A percentile compares a stretch with the other conserved stretches of the same genome.
Evolutionary conservation across 805 yeast species (phyloP).

Genomic region (Tetrapisispora arboricola): DNA sequence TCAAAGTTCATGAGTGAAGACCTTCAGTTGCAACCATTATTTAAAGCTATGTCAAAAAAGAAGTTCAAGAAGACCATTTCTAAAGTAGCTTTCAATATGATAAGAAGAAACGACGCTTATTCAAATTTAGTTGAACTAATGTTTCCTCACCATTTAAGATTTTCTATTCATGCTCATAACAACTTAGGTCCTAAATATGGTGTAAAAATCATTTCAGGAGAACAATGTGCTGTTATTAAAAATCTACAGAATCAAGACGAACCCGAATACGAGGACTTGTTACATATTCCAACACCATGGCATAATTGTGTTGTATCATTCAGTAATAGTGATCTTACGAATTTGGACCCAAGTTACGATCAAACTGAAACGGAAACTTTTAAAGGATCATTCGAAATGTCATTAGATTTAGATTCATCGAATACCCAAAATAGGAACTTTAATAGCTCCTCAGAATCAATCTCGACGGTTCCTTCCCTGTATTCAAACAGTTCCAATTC

Average conservation of each 20-base stretch:
- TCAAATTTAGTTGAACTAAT: conserved; percentile 50
- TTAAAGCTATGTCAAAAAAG: conserved; percentile 34
- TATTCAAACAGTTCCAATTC: background rate
- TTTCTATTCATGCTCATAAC: conserved; percentile 53
- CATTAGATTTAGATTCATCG: background rate
- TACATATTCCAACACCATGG: conserved; percentile 62
- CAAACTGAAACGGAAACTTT: background rate
- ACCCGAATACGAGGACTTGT: conserved; percentile 40
- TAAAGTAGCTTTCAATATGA: conserved; percentile 53
- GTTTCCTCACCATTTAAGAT: conserved; percentile 49
- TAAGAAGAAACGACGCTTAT: conserved; percentile 53
- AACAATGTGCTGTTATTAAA: conserved; percentile 37
- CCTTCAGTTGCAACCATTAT: conserved; percentile 34
- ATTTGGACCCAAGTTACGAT: background rate
- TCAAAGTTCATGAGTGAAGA: conserved; percentile 52
- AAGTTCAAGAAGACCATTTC: conserved; percentile 41
- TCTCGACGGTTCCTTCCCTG: background rate
- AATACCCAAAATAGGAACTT: background rate
- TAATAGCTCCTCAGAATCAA: background rate
- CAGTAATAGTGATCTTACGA: background rate
- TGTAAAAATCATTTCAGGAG: conserved; percentile 36
- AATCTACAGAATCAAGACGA: conserved; percentile 32
- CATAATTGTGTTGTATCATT: conserved; percentile 40
- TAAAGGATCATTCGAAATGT: background rate
- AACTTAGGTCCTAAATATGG: conserved; percentile 55